Percentiles rank a stretch among this genome's conserved stretches.
Evolutionary conservation across 495 filamentous ascomycete species (phyloP).

Genomic region (Xeromyces bisporus): DNA sequence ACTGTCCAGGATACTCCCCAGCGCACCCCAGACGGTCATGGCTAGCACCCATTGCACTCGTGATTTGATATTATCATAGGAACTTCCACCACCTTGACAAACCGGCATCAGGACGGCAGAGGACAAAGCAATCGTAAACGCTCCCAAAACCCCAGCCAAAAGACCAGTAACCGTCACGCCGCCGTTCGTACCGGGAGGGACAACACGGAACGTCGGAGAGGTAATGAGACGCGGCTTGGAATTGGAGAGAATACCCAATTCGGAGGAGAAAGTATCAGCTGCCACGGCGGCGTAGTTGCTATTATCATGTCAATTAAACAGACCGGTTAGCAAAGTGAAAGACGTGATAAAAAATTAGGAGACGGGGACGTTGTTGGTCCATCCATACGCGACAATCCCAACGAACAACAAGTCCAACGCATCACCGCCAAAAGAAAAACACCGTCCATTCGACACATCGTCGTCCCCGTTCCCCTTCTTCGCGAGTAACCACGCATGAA

Average conservation of each 20-base stretch:
- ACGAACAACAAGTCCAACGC: slow-evolving; percentile 35
- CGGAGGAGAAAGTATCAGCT: slow-evolving; percentile 88
- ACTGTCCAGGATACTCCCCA: slow-evolving; percentile 75
- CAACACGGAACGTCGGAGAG: slow-evolving; percentile 51
- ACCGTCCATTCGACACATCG: slow-evolving; percentile 8
- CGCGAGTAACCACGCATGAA: slow-evolving; percentile 49
- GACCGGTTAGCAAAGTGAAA: not conserved
- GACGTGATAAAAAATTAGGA: not conserved
- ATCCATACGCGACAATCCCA: slow-evolving; percentile 36
- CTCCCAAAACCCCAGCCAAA: slow-evolving; percentile 55
- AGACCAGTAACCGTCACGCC: slow-evolving; percentile 64
- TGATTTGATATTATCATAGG: slow-evolving; percentile 29
- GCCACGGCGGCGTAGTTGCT: slow-evolving; percentile 79
- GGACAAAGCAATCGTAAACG: slow-evolving; percentile 50
- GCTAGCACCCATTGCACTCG: slow-evolving; percentile 39
- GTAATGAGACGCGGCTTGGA: slow-evolving; percentile 72
- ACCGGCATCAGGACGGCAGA: slow-evolving; percentile 53
- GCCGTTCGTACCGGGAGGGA: slow-evolving; percentile 85
- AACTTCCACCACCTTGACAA: slow-evolving; percentile 30
- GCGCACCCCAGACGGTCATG: slow-evolving; percentile 49
- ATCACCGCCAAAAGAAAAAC: slow-evolving; percentile 20
- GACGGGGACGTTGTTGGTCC: slow-evolving; percentile 4
- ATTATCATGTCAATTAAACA: not conserved
- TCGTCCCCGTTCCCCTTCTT: no score
- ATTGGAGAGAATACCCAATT: slow-evolving; percentile 78